phyloP scores from a whole-genome alignment of 108 stramenopile species.

The Cyclostephanos tholiformis region DNA sequence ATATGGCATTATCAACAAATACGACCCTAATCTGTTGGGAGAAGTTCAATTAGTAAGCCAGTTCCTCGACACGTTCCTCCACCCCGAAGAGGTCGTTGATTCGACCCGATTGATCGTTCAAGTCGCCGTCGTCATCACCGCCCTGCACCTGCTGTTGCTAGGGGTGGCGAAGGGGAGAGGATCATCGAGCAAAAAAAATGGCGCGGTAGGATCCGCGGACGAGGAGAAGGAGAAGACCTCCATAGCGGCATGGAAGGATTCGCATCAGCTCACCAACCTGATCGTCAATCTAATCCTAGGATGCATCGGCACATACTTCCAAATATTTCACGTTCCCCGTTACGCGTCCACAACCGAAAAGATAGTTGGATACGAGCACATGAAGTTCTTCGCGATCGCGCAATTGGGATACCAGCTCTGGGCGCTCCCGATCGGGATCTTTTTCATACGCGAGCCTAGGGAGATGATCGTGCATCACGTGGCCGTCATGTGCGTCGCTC shows the following conservation, averaged over 20 bases:
- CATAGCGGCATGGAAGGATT: constrained; percentile 37
- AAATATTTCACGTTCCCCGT: constrained; percentile 27
- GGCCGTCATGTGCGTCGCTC: constrained; percentile 56
- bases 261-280: constrained; percentile 68
- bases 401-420: constrained; percentile 81
- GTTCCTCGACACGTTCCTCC: constrained; percentile 24
- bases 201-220: background rate
- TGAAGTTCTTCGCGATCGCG: constrained; percentile 49
- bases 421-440: constrained; percentile 66
- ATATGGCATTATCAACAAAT: constrained; percentile 8
- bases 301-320: constrained; percentile 54
- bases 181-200: background rate
- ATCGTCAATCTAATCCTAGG: constrained; percentile 60
- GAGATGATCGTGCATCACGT: constrained; percentile 78
- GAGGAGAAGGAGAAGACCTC: background rate
- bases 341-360: constrained; percentile 27
- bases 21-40: constrained; percentile 23
- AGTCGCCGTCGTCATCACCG: constrained; percentile 27
- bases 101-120: constrained; percentile 17
- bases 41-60: constrained; percentile 15
- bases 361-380: constrained; percentile 47
- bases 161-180: constrained; percentile 9
- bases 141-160: constrained; percentile 25
- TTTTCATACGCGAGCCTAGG: constrained; percentile 54
- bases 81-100: constrained; percentile 25